Evolutionary conservation across 2,329 filamentous ascomycete species (phyloP).

Genomic region (Stagonosporopsis chrysanthemi): DNA sequence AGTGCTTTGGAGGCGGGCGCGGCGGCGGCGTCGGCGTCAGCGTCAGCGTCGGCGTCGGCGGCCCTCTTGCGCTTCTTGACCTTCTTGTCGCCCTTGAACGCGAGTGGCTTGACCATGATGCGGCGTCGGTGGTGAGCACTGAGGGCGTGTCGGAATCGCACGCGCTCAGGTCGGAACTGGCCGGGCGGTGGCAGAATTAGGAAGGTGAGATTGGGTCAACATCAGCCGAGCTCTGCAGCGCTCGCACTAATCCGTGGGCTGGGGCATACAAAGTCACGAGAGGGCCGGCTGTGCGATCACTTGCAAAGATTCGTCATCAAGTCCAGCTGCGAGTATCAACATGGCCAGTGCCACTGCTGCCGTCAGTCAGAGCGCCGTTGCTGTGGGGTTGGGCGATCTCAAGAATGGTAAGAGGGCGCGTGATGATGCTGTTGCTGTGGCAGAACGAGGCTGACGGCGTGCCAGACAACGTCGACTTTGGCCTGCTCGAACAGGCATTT

Average conservation of each 20-base stretch:
- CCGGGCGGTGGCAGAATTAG: slow-evolving; percentile 34
- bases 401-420: slow-evolving; percentile 52
- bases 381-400: slow-evolving; percentile 51
- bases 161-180: slow-evolving; percentile 26
- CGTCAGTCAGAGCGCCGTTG: slow-evolving; percentile 39
- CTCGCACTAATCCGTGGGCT: neutral
- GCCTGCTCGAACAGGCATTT: slow-evolving; percentile 79
- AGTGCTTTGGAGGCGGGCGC: slow-evolving; percentile 47
- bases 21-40: slow-evolving; percentile 58
- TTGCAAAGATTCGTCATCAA: neutral
- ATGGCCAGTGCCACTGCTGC: slow-evolving; percentile 34
- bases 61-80: slow-evolving; percentile 87
- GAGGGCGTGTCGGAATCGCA: slow-evolving; percentile 23
- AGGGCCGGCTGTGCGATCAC: slow-evolving; percentile 10
- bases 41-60: slow-evolving; percentile 58
- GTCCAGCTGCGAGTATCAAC: neutral
- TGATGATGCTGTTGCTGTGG: neutral
- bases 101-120: slow-evolving; percentile 83
- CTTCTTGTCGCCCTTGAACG: slow-evolving; percentile 98
- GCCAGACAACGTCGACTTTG: slow-evolving; percentile 71
- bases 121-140: slow-evolving; percentile 13
- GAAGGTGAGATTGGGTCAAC: slow-evolving; percentile 35
- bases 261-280: slow-evolving; percentile 26
- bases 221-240: slow-evolving; percentile 19
- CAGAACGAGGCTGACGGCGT: slow-evolving; percentile 12